phyloP scores from a whole-genome alignment of 306 rosid genomes.

The Amphicarpaea edgeworthii region DNA sequence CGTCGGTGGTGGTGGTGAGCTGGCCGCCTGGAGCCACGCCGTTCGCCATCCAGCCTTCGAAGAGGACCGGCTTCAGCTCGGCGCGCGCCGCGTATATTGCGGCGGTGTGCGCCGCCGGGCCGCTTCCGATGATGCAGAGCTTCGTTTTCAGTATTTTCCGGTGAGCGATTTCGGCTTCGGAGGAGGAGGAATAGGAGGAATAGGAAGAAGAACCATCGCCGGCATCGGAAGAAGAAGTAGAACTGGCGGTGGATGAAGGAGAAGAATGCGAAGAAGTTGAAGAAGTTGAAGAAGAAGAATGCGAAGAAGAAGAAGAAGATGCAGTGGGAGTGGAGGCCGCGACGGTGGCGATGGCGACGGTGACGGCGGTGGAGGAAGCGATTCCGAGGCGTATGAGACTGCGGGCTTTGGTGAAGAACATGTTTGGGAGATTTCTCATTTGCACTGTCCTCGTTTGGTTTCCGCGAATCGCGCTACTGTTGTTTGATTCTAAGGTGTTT shows the following conservation, averaged over 20 bases:
- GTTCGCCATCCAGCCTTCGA: constrained; percentile 96
- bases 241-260: neutral
- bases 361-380: constrained; percentile 36
- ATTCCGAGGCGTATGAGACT: constrained; percentile 51
- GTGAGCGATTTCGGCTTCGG: constrained; percentile 31
- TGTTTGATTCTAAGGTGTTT: neutral
- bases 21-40: constrained; percentile 88
- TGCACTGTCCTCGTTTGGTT: neutral
- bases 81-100: constrained; percentile 89
- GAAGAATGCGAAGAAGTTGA: neutral
- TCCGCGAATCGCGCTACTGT: neutral
- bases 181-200: neutral
- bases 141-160: constrained; percentile 59
- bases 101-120: constrained; percentile 91
- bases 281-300: neutral
- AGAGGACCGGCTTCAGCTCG: constrained; percentile 79
- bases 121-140: constrained; percentile 88
- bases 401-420: constrained; percentile 51
- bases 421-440: constrained; percentile 45
- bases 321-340: constrained; percentile 6
- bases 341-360: constrained; percentile 11
- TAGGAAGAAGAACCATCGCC: neutral
- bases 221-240: constrained; percentile 23
- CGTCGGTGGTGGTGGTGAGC: constrained; percentile 89
- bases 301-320: neutral